phyloP scores from a whole-genome alignment of 129 eudicot species.

The Chrysanthemum seticuspe region DNA sequence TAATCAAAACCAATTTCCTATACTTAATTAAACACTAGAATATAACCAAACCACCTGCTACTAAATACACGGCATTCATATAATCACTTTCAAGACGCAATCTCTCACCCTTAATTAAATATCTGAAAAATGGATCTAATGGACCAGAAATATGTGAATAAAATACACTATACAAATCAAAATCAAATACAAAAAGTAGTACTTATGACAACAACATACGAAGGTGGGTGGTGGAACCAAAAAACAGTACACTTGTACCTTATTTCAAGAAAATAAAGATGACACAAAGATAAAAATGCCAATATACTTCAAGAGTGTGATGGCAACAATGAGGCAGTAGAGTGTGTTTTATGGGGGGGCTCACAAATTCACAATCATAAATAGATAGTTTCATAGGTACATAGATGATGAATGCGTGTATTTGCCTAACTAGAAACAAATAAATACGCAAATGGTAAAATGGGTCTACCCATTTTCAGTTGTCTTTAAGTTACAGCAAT shows the following conservation, averaged over 20 bases:
- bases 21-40: too few species aligned
- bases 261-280: slow-evolving; percentile 12
- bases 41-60: too few species aligned
- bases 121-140: neutral
- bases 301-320: slow-evolving; percentile 21
- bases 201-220: slow-evolving; percentile 21
- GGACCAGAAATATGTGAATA: slow-evolving; percentile 7
- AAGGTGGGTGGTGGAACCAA: slow-evolving; percentile 25
- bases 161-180: slow-evolving; percentile 13
- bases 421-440: slow-evolving; percentile 1
- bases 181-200: slow-evolving; percentile 3
- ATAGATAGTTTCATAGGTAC: neutral
- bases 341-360: slow-evolving; percentile 16
- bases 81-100: neutral
- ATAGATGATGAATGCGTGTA: slow-evolving; percentile 4
- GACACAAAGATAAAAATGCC: slow-evolving; percentile 21
- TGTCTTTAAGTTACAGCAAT: slow-evolving; percentile 27
- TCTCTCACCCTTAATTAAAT: neutral
- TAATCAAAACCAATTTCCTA: too few species aligned
- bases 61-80: too few species aligned
- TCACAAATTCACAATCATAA: neutral
- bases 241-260: slow-evolving; percentile 25
- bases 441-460: neutral
- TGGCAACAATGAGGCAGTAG: slow-evolving; percentile 19
- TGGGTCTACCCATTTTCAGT: slow-evolving; percentile 17